Conservation (phyloP, 768 basidiomycete genomes). For the Clavaria fumosa region DNA sequence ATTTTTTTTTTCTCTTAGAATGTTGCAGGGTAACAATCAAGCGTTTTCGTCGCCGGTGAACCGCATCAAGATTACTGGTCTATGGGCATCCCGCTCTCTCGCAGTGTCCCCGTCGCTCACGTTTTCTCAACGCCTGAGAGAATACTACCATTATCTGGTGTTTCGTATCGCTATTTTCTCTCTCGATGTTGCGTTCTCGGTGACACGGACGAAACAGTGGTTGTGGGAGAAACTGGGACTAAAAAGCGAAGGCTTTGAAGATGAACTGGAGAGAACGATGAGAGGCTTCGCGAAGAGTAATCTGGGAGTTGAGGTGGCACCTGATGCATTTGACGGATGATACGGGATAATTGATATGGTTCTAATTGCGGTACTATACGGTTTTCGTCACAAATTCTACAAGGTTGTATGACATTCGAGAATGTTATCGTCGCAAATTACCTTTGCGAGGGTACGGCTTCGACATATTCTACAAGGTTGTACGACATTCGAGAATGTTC, state of each 20-base stretch:
- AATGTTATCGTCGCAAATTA: no score
- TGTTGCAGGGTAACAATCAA: slow-evolving; percentile 65
- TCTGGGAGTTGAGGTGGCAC: slow-evolving; percentile 61
- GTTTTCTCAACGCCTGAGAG: slow-evolving; percentile 27
- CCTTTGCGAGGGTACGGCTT: no score
- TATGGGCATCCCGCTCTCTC: slow-evolving; percentile 63
- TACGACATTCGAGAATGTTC: neutral
- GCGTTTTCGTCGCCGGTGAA: slow-evolving; percentile 76
- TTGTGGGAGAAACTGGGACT: slow-evolving; percentile 26
- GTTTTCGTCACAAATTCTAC: neutral
- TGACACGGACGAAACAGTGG: slow-evolving; percentile 38
- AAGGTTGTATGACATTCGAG: neutral
- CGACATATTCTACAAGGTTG: neutral
- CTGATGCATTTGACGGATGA: slow-evolving; percentile 41
- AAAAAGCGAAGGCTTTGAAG: slow-evolving; percentile 47
- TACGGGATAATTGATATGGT: no score
- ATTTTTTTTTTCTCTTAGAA: slow-evolving; percentile 12
- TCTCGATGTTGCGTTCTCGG: slow-evolving; percentile 62
- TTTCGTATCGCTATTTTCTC: slow-evolving; percentile 53
- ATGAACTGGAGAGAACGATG: slow-evolving; percentile 65
- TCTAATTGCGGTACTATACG: neutral
- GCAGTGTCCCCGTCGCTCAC: slow-evolving; percentile 28
- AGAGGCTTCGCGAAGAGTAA: slow-evolving; percentile 61
- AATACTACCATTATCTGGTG: slow-evolving; percentile 41
- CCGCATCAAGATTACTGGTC: slow-evolving; percentile 78